Base-by-base conservation (phyloP, 2,329 filamentous ascomycete species). In the Xylariomycetidae sp. region DNA sequence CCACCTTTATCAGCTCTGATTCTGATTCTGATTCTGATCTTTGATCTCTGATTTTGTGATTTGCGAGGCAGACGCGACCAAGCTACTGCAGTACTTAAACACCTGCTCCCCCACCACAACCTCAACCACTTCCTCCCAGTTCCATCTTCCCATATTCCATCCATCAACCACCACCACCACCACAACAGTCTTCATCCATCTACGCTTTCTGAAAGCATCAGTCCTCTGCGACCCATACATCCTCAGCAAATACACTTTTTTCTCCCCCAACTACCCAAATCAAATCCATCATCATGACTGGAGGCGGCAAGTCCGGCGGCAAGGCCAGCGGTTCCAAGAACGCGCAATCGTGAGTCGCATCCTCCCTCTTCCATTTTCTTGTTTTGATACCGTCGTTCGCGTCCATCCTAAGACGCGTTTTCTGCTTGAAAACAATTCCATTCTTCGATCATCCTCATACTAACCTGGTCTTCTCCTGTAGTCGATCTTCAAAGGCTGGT, bases 281-380 rank as follows among this genome's bases (percentile, higher is more conserved):
- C 20, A 23, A 23, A 8, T 23, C 50, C 49, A 63, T 78, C 83
- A 96, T 87, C 85, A 98, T 98, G 92, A 94, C 92, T 88, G 90
- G 90, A 80, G 90, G 90, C 71, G 92, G 92, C 72, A 98, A 98
- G 76, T 96, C 90, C 74, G 92, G 92, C 72, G 92, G 92, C 82
- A 97, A 97, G 85, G 89, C 90, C 77, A 90, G 85, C 74, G 88
- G 89, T 75, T 84, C 85, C 76, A 98, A 98, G 88, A 94, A 85
- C 78, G 86, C 92, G 62, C 92, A 97, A 79, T 96, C 89, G 92
- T 97, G 74, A 82, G 89, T 85, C 33, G 15, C 33, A 40, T 37
- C 35, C 28, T 31, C 12, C 16, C 19, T 4, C 25, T 11, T 22
- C 7, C 17, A 6, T 20, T 36, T 37, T 33, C 31, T 31, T 14